phyloP scores from a whole-genome alignment of 78 protist genomes.

The Dictyostelium citrinum region DNA sequence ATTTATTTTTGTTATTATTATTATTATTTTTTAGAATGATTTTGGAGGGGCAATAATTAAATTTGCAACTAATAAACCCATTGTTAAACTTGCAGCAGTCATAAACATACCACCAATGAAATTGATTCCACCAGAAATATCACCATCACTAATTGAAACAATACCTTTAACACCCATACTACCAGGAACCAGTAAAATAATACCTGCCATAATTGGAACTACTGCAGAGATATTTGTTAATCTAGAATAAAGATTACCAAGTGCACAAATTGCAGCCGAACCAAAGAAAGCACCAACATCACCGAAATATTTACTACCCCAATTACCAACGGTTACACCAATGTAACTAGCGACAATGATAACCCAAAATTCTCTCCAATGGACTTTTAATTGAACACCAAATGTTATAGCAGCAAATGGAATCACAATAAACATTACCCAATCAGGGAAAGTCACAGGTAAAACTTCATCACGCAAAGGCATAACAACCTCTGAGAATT shows the following conservation, averaged over 20 bases:
- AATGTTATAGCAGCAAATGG: conserved; percentile 57
- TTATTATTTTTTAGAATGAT: conserved; percentile 26
- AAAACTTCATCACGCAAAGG: conserved; percentile 2
- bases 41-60: conserved; percentile 49
- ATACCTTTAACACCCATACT: conserved; percentile 64
- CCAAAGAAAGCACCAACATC: conserved; percentile 74
- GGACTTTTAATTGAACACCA: conserved; percentile 55
- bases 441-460: conserved; percentile 17
- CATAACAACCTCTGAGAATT: neutral
- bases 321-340: conserved; percentile 51
- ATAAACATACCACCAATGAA: conserved; percentile 50
- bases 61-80: conserved; percentile 64
- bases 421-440: conserved; percentile 40
- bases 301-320: conserved; percentile 30
- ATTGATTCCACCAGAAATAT: conserved; percentile 3
- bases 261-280: conserved; percentile 22
- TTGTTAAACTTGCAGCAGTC: conserved; percentile 21
- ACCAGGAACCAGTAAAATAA: conserved; percentile 68
- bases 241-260: conserved; percentile 46
- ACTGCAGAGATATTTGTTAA: conserved; percentile 16
- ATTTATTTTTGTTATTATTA: no score
- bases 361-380: conserved; percentile 53
- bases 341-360: conserved; percentile 21
- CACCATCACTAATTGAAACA: conserved; percentile 21
- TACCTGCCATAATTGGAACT: conserved; percentile 56